A percentile compares a stretch with the other conserved stretches of the same genome.
These are phyloP conservation scores for Trypanosoma scelopori DNA, from an alignment of 208 protist species.

Conservation along the genomic window DNA sequence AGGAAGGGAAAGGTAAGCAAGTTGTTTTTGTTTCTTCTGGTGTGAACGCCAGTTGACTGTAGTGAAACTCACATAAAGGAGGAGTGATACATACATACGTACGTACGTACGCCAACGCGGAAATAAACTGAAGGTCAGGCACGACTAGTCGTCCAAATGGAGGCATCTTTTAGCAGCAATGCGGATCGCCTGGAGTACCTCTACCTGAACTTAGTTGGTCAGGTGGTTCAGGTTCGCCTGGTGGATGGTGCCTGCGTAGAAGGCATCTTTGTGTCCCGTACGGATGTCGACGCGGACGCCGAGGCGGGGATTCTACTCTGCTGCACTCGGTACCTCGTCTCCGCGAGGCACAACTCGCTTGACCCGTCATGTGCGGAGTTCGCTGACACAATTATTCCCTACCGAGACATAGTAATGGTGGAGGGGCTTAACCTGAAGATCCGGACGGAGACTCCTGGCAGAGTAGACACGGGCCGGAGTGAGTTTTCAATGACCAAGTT, in stretches of 20 bases:
- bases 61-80: conserved; percentile 2
- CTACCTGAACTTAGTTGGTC: conserved; percentile 88
- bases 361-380: conserved; percentile 45
- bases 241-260: conserved; percentile 73
- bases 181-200: conserved; percentile 83
- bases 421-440: conserved; percentile 63
- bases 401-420: conserved; percentile 79
- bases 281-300: conserved; percentile 58
- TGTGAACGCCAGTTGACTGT: conserved; percentile 1
- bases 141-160: conserved; percentile 11
- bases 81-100: neutral
- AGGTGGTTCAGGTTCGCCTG: conserved; percentile 74
- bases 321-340: conserved; percentile 54
- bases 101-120: neutral
- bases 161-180: conserved; percentile 62
- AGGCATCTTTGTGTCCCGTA: conserved; percentile 84
- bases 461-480: conserved; percentile 32
- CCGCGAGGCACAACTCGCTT: conserved; percentile 46
- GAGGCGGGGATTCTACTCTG: conserved; percentile 68
- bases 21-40: conserved; percentile 7
- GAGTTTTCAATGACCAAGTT: conserved; percentile 67
- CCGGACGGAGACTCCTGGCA: conserved; percentile 68
- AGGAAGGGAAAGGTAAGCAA: conserved; percentile 12
- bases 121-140: neutral
- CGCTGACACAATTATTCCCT: conserved; percentile 48